Percentiles rank a stretch among this genome's conserved stretches.
These are phyloP conservation scores for Lenzites betulinus DNA, from an alignment of 768 basidiomycete genomes.

Conservation along the genomic window DNA sequence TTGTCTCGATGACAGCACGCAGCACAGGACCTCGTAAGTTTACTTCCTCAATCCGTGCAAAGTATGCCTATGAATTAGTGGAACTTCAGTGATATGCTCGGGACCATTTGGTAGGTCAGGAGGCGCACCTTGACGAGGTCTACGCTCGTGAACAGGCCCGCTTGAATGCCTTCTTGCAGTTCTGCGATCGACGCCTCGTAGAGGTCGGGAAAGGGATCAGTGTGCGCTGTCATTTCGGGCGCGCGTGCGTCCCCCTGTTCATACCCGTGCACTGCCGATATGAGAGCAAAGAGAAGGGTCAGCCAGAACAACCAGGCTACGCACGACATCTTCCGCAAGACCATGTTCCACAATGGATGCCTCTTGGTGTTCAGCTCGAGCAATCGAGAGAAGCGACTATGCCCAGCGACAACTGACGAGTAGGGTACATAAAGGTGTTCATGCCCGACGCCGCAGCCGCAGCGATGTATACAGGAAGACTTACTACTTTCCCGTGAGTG, in stretches of 20 bases:
- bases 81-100: not conserved
- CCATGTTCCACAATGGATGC: too few species aligned
- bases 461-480: too few species aligned
- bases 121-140: conserved; percentile 58
- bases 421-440: too few species aligned
- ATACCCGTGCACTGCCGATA: not conserved
- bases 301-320: not conserved
- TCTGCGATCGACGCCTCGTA: conserved; percentile 62
- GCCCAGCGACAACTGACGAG: too few species aligned
- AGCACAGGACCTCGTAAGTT: conserved; percentile 59
- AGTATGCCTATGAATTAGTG: conserved; percentile 50
- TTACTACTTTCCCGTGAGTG: too few species aligned
- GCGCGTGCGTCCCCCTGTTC: not conserved
- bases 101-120: not conserved
- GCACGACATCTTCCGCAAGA: not conserved
- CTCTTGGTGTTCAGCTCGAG: too few species aligned
- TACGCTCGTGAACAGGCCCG: conserved; percentile 54
- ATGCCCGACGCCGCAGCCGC: too few species aligned
- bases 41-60: conserved; percentile 68
- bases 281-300: not conserved
- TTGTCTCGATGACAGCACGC: conserved; percentile 60
- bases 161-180: conserved; percentile 50
- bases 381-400: too few species aligned
- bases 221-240: not conserved
- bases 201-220: conserved; percentile 46